Percentiles rank a stretch among this genome's conserved stretches.
These are phyloP conservation scores for Lactarius psammicola DNA, from an alignment of 768 basidiomycete species.

Conservation along the genomic window DNA sequence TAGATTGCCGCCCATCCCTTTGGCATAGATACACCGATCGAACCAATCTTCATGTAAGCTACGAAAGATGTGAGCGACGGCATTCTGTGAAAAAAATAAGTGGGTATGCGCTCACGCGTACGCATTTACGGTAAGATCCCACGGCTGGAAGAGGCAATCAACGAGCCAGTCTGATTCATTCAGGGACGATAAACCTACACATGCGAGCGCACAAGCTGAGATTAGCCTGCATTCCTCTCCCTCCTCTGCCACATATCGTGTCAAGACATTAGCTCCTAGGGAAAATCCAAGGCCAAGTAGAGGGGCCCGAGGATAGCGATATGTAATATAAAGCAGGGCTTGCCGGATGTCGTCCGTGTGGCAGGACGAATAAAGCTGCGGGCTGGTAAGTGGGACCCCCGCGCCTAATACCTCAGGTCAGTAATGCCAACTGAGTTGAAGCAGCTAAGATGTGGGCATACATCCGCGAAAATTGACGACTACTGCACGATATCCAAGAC, in stretches of 20 bases:
- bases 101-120: constrained; percentile 32
- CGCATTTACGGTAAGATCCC: constrained; percentile 44
- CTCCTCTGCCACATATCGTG: constrained; percentile 87
- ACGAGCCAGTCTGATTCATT: constrained; percentile 15
- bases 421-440: not conserved
- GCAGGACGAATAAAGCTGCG: constrained; percentile 81
- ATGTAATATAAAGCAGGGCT: constrained; percentile 72
- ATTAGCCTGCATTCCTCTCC: constrained; percentile 58
- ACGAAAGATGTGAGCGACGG: constrained; percentile 12
- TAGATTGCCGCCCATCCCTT: constrained; percentile 76
- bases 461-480: constrained; percentile 95
- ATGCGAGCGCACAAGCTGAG: constrained; percentile 68
- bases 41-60: constrained; percentile 58
- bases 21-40: constrained; percentile 67
- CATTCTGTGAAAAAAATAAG: not conserved
- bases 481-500: constrained; percentile 84
- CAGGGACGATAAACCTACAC: constrained; percentile 50
- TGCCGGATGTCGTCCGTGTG: constrained; percentile 87
- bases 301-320: constrained; percentile 73
- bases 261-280: constrained; percentile 88
- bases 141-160: constrained; percentile 41
- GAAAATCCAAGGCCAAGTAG: constrained; percentile 90
- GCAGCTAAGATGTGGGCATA: constrained; percentile 37
- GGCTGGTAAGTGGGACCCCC: constrained; percentile 18
- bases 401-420: constrained; percentile 10